Conservation (phyloP, 2,329 filamentous ascomycete species). For the Tolypocladium sp. region DNA sequence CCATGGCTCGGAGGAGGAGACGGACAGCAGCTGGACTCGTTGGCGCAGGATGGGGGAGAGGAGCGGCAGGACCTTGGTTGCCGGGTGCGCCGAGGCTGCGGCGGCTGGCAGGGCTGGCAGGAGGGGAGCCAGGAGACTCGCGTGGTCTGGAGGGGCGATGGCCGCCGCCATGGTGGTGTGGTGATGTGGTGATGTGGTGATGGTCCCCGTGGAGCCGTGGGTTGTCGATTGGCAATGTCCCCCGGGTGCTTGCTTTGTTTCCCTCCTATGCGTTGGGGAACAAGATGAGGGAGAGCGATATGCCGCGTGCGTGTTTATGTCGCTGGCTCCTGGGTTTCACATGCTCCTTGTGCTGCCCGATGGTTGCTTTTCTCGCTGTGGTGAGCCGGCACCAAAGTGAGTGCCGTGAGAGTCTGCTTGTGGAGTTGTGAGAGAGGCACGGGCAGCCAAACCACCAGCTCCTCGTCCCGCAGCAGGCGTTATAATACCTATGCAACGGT, state of each 20-base stretch:
- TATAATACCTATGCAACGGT: neutral
- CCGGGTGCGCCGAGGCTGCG: slow-evolving; percentile 46
- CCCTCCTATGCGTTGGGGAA: neutral
- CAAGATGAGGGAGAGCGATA: too few species aligned
- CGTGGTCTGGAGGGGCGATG: slow-evolving; percentile 35
- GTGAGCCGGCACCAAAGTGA: neutral
- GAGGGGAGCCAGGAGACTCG: slow-evolving; percentile 42
- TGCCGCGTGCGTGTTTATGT: neutral
- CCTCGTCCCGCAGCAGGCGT: neutral
- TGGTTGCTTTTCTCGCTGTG: neutral
- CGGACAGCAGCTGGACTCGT: slow-evolving; percentile 55
- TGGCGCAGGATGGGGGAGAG: slow-evolving; percentile 59
- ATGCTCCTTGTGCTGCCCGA: neutral
- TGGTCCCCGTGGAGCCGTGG: neutral
- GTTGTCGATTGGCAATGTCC: neutral
- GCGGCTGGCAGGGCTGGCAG: slow-evolving; percentile 52
- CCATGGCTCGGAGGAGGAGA: slow-evolving; percentile 56
- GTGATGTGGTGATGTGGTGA: neutral
- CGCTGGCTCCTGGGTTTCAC: neutral
- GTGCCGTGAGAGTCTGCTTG: neutral
- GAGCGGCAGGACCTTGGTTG: slow-evolving; percentile 46
- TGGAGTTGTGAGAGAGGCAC: neutral
- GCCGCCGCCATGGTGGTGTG: slow-evolving; percentile 16
- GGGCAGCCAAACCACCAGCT: neutral
- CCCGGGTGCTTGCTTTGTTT: neutral